A percentile compares a stretch with the other conserved stretches of the same genome.
Conservation (phyloP, 106 monocot species). For the Dendrobium officinale region DNA sequence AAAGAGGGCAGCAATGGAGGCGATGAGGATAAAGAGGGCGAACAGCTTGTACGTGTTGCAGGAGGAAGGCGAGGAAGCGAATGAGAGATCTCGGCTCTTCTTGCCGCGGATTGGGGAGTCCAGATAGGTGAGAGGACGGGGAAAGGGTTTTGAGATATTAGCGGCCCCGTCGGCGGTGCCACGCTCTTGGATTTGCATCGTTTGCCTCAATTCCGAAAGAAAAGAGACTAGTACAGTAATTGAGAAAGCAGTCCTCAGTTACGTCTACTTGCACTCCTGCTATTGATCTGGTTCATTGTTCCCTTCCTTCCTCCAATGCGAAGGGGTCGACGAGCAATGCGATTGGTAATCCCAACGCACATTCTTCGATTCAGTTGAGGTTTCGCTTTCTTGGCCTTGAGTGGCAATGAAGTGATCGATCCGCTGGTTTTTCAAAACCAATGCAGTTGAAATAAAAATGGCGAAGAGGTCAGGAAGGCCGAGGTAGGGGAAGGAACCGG, state of each 20-base stretch:
- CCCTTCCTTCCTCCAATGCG: background rate
- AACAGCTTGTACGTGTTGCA: constrained; percentile 43
- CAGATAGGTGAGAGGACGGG: constrained; percentile 1
- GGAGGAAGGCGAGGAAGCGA: constrained; percentile 46
- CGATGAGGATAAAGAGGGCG: constrained; percentile 25
- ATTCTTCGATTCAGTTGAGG: constrained; percentile 1
- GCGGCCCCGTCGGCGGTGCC: background rate
- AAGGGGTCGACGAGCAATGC: background rate
- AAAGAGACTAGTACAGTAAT: background rate
- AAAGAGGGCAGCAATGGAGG: constrained; percentile 47
- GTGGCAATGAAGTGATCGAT: background rate
- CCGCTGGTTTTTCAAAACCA: background rate
- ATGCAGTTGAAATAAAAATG: background rate
- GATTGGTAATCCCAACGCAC: constrained; percentile 1
- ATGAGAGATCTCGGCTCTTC: constrained; percentile 35
- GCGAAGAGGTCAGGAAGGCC: background rate
- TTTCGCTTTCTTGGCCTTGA: background rate
- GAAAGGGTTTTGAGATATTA: background rate
- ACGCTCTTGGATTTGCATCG: constrained; percentile 5
- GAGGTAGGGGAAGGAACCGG: background rate
- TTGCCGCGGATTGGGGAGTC: constrained; percentile 9
- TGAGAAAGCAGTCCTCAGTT: background rate
- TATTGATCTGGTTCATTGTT: background rate
- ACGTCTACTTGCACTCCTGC: background rate
- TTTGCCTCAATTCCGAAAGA: background rate